Base-by-base conservation (phyloP, 305 asterid genomes). In the Vinca major region DNA sequence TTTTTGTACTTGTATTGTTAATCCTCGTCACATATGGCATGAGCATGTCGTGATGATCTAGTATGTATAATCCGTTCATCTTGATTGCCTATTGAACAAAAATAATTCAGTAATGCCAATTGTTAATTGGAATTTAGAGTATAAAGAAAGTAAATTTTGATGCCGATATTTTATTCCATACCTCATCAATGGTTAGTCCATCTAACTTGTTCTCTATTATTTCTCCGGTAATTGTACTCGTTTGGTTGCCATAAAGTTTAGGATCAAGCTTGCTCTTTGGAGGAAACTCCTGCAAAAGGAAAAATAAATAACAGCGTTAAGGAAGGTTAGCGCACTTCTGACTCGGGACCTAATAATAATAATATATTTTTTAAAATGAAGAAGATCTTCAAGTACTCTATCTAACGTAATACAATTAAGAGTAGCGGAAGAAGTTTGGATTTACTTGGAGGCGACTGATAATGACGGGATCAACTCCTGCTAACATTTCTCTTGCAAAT, bases 401-500 rank as follows among this genome's bases (percentile, higher is more conserved):
- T 26, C 0, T 26, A 26, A 26, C 33, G 1, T 0, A 26, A 26
- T 26, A 26, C 1, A 26, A 26, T 0, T 26, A 26, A 26, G 33
- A 26, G 33, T 26, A 26, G 33, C 1, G 33, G 33, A 26, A 26
- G 33, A 26, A 26, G 33, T 26, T 26, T 26, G 33, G 60, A 40
- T 53, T 72, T 86, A 90, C 97, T 67, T 85, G 81, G 72, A 92
- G 97, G 51, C 86, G 80, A 47, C 86, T 77, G 68, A 92, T 87
- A 36, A 81, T 67, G 49, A 90, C 77, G 11, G 97, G 97, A 75
- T 86, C 81, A 63, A 82, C 33, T 75, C 96, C 98, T 19, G 92
- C 96, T 67, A 92, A 79, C 94, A 80, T 86, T 83, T 92, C 95
- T 83, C 96, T 78, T 58, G 80, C 90, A 73, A 89, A 92, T 73